phyloP scores from a whole-genome alignment of 495 filamentous ascomycete genomes.

The Sporormia fimetaria region DNA sequence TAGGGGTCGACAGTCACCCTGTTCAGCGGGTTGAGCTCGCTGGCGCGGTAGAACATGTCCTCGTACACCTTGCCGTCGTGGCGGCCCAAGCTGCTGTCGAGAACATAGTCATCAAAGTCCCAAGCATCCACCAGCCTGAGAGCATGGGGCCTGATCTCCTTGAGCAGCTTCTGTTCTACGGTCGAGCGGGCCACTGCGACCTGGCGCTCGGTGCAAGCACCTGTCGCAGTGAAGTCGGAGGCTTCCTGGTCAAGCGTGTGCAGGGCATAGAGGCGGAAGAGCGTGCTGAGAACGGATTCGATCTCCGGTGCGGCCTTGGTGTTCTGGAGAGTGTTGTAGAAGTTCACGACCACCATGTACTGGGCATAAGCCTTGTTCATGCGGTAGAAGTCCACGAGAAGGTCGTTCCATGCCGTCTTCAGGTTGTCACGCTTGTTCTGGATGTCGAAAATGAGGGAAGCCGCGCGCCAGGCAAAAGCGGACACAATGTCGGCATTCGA shows the following conservation, averaged over 20 bases:
- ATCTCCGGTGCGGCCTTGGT: constrained; percentile 32
- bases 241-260: constrained; percentile 55
- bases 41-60: constrained; percentile 55
- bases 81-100: constrained; percentile 53
- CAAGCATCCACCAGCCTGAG: constrained; percentile 55
- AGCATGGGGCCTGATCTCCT: constrained; percentile 57
- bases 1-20: constrained; percentile 56
- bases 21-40: constrained; percentile 57
- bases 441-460: constrained; percentile 59
- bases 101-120: constrained; percentile 59
- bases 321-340: constrained; percentile 50
- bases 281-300: constrained; percentile 45
- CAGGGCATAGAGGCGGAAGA: constrained; percentile 56
- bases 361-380: constrained; percentile 57
- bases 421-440: constrained; percentile 59
- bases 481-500: constrained; percentile 51
- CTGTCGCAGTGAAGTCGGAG: constrained; percentile 54
- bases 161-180: constrained; percentile 51
- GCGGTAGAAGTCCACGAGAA: constrained; percentile 64
- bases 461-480: constrained; percentile 59
- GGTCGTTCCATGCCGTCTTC: constrained; percentile 57
- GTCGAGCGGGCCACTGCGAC: constrained; percentile 50
- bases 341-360: constrained; percentile 60
- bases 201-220: constrained; percentile 52
- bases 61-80: constrained; percentile 59